Evolutionary conservation across 73 alveolate species (phyloP).

Genomic region (Diophrys appendiculata): DNA sequence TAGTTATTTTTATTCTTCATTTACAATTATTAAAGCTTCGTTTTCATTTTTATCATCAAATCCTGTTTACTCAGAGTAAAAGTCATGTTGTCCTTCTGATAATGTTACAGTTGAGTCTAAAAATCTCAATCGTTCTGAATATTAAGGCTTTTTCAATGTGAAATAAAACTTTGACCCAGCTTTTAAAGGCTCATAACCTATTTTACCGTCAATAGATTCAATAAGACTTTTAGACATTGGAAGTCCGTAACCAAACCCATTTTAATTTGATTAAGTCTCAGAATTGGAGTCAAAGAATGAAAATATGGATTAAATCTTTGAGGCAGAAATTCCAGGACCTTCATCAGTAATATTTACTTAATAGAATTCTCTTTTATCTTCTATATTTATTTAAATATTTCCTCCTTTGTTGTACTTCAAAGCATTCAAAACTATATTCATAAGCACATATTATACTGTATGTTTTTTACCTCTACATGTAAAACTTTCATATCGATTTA

Average conservation of each 20-base stretch:
- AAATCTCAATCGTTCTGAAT: too few relatives aligned
- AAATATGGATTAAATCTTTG: too few relatives aligned
- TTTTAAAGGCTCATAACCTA: background rate
- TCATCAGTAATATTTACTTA: background rate
- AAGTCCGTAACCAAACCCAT: background rate
- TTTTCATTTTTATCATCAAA: background rate
- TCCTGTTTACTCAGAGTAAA: background rate
- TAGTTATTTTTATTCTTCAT: background rate
- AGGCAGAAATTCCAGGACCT: background rate
- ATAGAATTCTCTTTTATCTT: background rate
- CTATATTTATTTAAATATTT: too few relatives aligned
- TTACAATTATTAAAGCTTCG: background rate
- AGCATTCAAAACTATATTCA: background rate
- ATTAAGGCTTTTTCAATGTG: too few relatives aligned
- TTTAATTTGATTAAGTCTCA: background rate
- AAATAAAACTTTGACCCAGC: background rate
- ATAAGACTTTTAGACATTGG: background rate
- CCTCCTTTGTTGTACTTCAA: background rate
- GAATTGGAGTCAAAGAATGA: too few relatives aligned
- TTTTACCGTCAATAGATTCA: background rate
- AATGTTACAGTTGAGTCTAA: too few relatives aligned
- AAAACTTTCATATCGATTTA: background rate
- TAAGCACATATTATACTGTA: background rate
- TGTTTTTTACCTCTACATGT: background rate
- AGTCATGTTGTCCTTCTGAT: too few relatives aligned